A percentile compares a stretch with the other conserved stretches of the same genome.
Conservation (phyloP, 768 basidiomycete genomes). For the Lentinula detonsa region DNA sequence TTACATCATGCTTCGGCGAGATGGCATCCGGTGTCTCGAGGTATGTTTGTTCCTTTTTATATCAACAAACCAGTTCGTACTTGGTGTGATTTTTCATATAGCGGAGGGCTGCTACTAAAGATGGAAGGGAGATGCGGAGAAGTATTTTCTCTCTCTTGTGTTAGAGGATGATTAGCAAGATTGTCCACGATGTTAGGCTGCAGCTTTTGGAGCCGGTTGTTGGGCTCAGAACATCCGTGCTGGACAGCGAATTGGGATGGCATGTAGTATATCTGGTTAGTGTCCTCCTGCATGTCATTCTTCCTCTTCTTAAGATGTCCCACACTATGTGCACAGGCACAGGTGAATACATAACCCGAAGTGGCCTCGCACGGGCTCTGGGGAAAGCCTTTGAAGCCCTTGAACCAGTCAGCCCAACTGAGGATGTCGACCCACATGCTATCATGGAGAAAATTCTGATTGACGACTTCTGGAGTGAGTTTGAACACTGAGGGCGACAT, state of each 20-base stretch:
- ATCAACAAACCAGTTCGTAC: background rate
- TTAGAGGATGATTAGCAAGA: background rate
- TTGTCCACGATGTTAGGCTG: conserved; percentile 30
- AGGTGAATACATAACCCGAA: conserved; percentile 65
- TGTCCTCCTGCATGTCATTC: background rate
- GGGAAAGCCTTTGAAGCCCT: conserved; percentile 34
- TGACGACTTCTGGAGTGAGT: conserved; percentile 46
- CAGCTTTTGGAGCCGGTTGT: conserved; percentile 51
- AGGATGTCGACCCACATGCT: conserved; percentile 49
- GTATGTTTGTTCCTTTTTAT: conserved; percentile 22
- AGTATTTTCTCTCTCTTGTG: conserved; percentile 26
- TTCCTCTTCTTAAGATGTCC: conserved; percentile 1
- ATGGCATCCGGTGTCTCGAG: conserved; percentile 75
- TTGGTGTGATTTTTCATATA: conserved; percentile 18
- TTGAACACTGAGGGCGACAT: background rate
- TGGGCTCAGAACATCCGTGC: conserved; percentile 35
- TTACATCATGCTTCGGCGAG: conserved; percentile 39
- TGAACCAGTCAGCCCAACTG: conserved; percentile 6
- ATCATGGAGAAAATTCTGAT: conserved; percentile 39
- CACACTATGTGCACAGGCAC: conserved; percentile 37
- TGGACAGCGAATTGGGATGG: conserved; percentile 18
- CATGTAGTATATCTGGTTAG: conserved; percentile 49
- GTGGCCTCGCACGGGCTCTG: conserved; percentile 47
- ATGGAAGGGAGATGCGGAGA: conserved; percentile 70
- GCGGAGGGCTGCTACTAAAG: conserved; percentile 79